Evolutionary conservation across 352 stramenopile species (phyloP).

Genomic region (Globisporangium viniferum): DNA sequence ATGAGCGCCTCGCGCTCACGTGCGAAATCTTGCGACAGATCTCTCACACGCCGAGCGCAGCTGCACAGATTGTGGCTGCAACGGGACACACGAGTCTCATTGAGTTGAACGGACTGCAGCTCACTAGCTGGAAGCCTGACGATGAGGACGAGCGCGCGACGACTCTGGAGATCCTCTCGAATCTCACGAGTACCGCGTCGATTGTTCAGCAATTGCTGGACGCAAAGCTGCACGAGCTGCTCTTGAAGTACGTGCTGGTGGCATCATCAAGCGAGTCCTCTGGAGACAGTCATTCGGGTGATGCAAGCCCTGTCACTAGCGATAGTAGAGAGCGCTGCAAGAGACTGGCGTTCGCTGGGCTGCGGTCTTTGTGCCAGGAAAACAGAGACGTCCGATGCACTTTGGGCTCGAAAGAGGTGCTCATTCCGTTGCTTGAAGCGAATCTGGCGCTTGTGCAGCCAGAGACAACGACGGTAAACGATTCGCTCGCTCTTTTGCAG

Average conservation of each 20-base stretch:
- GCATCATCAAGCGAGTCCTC: background rate
- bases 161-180: slow-evolving; percentile 50
- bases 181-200: slow-evolving; percentile 26
- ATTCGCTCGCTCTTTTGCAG: slow-evolving; percentile 20
- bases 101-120: slow-evolving; percentile 37
- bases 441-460: background rate
- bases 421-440: slow-evolving; percentile 13
- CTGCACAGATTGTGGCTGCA: slow-evolving; percentile 36
- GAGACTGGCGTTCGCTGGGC: slow-evolving; percentile 28
- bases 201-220: slow-evolving; percentile 27
- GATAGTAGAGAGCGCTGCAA: slow-evolving; percentile 7
- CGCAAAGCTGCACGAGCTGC: slow-evolving; percentile 48
- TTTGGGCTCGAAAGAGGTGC: slow-evolving; percentile 21
- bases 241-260: slow-evolving; percentile 34
- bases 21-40: slow-evolving; percentile 48
- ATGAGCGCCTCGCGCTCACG: slow-evolving; percentile 38
- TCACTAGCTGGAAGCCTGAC: background rate
- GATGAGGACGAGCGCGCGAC: slow-evolving; percentile 16
- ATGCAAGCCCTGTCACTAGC: background rate
- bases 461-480: background rate
- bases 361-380: slow-evolving; percentile 37
- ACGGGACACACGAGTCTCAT: slow-evolving; percentile 37
- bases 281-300: background rate
- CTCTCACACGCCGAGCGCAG: slow-evolving; percentile 27
- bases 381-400: slow-evolving; percentile 29